Conservation (phyloP, 2,329 filamentous ascomycete genomes). For the Botrytis hyacinthi region DNA sequence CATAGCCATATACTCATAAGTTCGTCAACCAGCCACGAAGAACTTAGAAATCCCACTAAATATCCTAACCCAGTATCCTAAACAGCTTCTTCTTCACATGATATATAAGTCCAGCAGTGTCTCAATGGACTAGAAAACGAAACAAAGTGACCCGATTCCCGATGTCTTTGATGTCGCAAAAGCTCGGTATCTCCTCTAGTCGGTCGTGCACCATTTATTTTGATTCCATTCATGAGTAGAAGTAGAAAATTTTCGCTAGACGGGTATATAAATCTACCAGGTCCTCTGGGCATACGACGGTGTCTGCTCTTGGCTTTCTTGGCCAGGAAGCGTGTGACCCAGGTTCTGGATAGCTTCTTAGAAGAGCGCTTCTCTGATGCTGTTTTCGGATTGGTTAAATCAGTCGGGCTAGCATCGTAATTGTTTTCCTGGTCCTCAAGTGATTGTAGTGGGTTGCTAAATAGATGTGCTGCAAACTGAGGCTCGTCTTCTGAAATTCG, state of each 20-base stretch:
- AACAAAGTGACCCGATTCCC: background rate
- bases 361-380: rapidly evolving
- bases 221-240: background rate
- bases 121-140: constrained; percentile 6
- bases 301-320: background rate
- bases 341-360: background rate
- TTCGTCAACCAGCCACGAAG: rapidly evolving
- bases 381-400: rapidly evolving
- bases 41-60: background rate
- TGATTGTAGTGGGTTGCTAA: background rate
- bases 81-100: background rate
- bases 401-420: rapidly evolving
- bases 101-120: background rate
- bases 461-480: background rate
- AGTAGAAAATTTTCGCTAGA: background rate
- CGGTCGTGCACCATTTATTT: background rate
- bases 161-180: background rate
- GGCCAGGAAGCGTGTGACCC: background rate
- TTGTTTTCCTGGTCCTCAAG: background rate
- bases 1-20: background rate
- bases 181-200: background rate
- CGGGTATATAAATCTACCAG: background rate
- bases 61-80: background rate
- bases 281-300: background rate
- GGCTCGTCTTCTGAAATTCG: background rate